Evolutionary conservation across 495 filamentous ascomycete species (phyloP), one percentile per base, ranked within the genome.

Genomic region (Penicillium chermesinum): DNA sequence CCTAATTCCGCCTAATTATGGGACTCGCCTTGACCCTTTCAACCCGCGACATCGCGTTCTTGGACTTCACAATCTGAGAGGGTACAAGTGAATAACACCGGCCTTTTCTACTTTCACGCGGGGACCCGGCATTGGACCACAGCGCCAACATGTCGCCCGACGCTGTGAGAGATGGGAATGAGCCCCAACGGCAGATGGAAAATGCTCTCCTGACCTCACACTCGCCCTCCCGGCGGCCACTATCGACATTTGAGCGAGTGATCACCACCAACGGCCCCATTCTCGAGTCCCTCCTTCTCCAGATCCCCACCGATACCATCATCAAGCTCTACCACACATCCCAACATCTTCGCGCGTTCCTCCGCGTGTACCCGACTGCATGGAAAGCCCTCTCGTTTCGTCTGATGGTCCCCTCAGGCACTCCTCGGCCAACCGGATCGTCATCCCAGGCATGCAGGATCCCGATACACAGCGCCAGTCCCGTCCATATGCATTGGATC

Each of bases 331-430:
- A 80, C 50, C 78, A 82, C 47, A 77, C 78, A 27, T 80, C 76
- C 13, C 59, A 60, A 44, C 71, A 75, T 57, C 72, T 83, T 18
- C 75, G 77, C 34, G 64, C 64, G 15, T 81, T 82, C 49, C 68
- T 83, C 20, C 69, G 65, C 45, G 66, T 67, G 17, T 82, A 81
- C 61, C 80, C 79, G 34, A 74, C 75, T 49, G 80, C 80, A 69
- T 83, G 80, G 80, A 77, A 73, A 59, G 69, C 72, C 39, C 69
- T 82, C 16, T 82, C 79, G 1, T 83, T 83, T 55, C 73, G 79
- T 33, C 57, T 81, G 14, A 65, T 73, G 9, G 74, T 69, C 42
- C 75, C 73, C 3, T 72, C 70, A 6, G 63, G 70, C 37, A 69
- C 66, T 5, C 56, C 64, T 1, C 55, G 2, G 55, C 57, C 6